phyloP scores from a whole-genome alignment of 805 yeast genomes.

The Pichia cephalocereana region DNA sequence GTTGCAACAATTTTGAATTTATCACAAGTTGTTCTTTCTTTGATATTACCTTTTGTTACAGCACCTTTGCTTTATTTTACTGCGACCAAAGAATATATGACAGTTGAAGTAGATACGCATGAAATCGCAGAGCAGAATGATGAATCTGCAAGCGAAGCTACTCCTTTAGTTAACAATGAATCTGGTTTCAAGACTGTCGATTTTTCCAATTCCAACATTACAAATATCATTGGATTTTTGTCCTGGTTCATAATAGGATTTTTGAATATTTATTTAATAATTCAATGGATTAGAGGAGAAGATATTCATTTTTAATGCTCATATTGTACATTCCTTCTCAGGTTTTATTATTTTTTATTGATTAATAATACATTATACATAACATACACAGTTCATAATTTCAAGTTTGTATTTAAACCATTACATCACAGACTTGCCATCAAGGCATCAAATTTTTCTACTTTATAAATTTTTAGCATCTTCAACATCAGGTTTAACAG shows the following conservation, averaged over 20 bases:
- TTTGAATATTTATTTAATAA: slow-evolving; percentile 52
- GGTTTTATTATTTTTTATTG: too few species aligned
- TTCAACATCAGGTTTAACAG: too few species aligned
- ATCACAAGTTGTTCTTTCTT: slow-evolving; percentile 78
- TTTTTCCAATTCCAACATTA: slow-evolving; percentile 56
- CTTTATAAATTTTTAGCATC: too few species aligned
- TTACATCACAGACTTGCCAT: too few species aligned
- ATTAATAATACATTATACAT: too few species aligned
- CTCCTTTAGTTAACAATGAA: not conserved
- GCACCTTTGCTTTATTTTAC: slow-evolving; percentile 85
- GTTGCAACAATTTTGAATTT: slow-evolving; percentile 64
- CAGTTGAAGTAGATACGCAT: slow-evolving; percentile 27
- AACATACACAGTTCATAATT: too few species aligned
- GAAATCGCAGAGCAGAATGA: too few species aligned
- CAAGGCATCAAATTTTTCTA: too few species aligned
- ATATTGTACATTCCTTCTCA: not conserved
- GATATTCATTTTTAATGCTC: slow-evolving; percentile 23
- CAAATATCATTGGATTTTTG: slow-evolving; percentile 39
- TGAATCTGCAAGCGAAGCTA: too few species aligned
- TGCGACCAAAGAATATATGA: slow-evolving; percentile 60
- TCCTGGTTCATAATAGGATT: slow-evolving; percentile 67
- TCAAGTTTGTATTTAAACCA: too few species aligned
- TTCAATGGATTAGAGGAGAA: slow-evolving; percentile 26
- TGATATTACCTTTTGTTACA: slow-evolving; percentile 72
- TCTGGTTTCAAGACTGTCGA: slow-evolving; percentile 27